Base-by-base conservation (phyloP, 495 filamentous ascomycete genomes). In the Penicillium argentinense region DNA sequence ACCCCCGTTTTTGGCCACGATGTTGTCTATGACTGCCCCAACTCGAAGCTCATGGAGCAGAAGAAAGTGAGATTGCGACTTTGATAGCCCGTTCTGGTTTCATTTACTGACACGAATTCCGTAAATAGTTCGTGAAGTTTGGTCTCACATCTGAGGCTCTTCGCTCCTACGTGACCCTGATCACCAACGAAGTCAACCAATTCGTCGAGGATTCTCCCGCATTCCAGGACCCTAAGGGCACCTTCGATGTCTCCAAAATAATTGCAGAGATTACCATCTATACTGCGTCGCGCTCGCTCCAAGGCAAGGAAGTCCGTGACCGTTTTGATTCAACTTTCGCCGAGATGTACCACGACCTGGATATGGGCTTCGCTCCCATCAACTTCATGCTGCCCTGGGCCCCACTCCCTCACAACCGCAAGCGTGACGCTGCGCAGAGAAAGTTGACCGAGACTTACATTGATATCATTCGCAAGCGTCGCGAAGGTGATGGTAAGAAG, bases 41-140 rank as follows among this genome's bases (percentile, higher is more conserved):
- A 83, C 59, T 64, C 80, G 9, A 83, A 83, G 59, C 67, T 85
- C 36, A 83, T 85, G 81, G 81, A 85, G 59, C 82, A 85, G 66
- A 85, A 85, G 64, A 84, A 82, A 71, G 80, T 79, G 52, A 45
- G 45, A 29, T 13, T 8, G 9, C 17, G 37, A n/a, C 22, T 9
- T 18, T 4, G 9, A 24, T 13, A 24, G 39, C 7, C 6, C 17
- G n/a, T 17, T 39, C 5, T 14, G 25, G 21, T 18, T 18, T 22
- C 13, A 12, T 11, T 7, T 14, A 39, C 56, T 61, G 17, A 59
- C 36, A 5, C 0, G 13, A 21, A 16, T 12, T 8, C 12, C 13
- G 11, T 1, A 5, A 17, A n/a, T 58, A 82, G 79, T 84, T 84
- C 50, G 76, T 85, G 53, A 85, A 84, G 62, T 84, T 78, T 40